Conservation (phyloP, 176 grass and related monocot species). For the Raddia guianensis region DNA sequence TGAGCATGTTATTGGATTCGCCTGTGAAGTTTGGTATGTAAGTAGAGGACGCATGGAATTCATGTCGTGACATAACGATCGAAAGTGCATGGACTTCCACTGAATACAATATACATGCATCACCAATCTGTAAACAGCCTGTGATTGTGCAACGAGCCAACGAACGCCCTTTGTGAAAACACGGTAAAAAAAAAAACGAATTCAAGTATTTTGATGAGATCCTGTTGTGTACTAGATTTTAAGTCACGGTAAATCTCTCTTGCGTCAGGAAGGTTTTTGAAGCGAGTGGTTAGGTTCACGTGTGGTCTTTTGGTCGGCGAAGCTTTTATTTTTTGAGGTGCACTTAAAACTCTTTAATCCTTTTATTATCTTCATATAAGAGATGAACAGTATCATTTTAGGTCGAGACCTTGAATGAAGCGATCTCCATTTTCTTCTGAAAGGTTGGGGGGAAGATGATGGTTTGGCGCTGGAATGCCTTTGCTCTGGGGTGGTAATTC, state of each 20-base stretch:
- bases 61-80: background rate
- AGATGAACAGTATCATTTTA: too few species aligned
- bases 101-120: background rate
- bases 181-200: background rate
- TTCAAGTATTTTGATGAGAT: background rate
- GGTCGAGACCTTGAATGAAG: too few species aligned
- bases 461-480: too few species aligned
- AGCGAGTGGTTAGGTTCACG: too few species aligned
- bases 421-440: too few species aligned
- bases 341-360: too few species aligned
- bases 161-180: background rate
- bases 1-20: background rate
- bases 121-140: constrained; percentile 4
- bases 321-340: too few species aligned
- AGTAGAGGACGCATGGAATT: background rate
- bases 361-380: too few species aligned
- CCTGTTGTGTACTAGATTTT: background rate
- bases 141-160: background rate
- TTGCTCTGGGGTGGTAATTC: too few species aligned
- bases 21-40: background rate
- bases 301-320: too few species aligned
- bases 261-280: too few species aligned
- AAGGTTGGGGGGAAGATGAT: too few species aligned
- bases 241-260: background rate
- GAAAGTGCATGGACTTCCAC: background rate